phyloP scores from a whole-genome alignment of 2,329 filamentous ascomycete genomes.

The Cytospora leucostoma region DNA sequence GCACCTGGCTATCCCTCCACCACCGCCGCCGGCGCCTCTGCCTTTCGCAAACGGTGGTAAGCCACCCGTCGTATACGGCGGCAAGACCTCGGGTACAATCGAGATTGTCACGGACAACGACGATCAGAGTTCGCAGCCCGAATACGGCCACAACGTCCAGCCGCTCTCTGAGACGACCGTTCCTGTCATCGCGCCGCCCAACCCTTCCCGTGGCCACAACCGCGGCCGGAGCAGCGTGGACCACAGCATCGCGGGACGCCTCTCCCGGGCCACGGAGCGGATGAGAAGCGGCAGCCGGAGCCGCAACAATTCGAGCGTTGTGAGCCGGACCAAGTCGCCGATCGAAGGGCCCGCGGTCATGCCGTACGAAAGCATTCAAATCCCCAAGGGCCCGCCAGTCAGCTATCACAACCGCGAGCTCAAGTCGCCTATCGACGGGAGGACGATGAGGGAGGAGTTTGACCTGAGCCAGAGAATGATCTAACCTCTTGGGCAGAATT shows the following conservation, averaged over 20 bases:
- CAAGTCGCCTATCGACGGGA: conserved; percentile 34
- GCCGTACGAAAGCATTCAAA: conserved; percentile 42
- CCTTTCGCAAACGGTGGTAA: conserved; percentile 45
- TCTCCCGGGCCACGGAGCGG: conserved; percentile 60
- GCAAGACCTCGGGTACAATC: conserved; percentile 57
- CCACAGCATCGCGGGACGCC: conserved; percentile 53
- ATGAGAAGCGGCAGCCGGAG: conserved; percentile 62
- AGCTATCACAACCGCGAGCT: conserved; percentile 44
- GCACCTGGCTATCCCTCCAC: conserved; percentile 61
- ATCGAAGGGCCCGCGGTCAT: conserved; percentile 36
- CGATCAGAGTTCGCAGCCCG: conserved; percentile 35
- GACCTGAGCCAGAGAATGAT: conserved; percentile 53
- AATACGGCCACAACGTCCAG: conserved; percentile 30
- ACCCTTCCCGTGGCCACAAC: conserved; percentile 51
- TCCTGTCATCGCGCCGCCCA: conserved; percentile 48
- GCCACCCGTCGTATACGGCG: conserved; percentile 43
- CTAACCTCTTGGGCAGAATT: conserved; percentile 35
- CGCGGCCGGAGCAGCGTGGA: conserved; percentile 60
- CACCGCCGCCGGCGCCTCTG: conserved; percentile 62
- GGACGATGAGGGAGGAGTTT: conserved; percentile 38
- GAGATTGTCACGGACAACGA: conserved; percentile 69
- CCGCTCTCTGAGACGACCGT: conserved; percentile 43
- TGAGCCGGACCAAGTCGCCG: conserved; percentile 42
- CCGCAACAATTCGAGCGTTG: conserved; percentile 46
- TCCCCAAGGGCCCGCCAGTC: conserved; percentile 38